phyloP scores from a whole-genome alignment of 495 filamentous ascomycete genomes.

The Copromyces sp. region DNA sequence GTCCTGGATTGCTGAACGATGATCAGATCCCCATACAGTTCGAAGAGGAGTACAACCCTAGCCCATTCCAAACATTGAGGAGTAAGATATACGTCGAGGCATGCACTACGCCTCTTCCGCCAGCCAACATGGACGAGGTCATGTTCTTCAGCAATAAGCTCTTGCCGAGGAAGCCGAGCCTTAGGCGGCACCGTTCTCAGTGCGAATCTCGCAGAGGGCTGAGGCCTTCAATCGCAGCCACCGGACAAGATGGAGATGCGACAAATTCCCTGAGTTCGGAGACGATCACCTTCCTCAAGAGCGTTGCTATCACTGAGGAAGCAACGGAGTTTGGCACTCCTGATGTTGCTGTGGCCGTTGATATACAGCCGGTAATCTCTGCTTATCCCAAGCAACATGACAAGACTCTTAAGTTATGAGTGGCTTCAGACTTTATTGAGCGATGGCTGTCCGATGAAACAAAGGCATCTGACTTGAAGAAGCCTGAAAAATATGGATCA shows the following conservation, averaged over 20 bases:
- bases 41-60: slow-evolving; percentile 8
- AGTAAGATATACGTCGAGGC: slow-evolving; percentile 4
- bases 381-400: not conserved
- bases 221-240: slow-evolving; percentile 4
- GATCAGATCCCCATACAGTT: not conserved
- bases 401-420: not conserved
- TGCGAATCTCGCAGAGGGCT: not conserved
- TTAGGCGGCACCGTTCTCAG: not conserved
- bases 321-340: slow-evolving; percentile 39
- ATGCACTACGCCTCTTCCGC: slow-evolving; percentile 10
- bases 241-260: not conserved
- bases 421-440: not conserved
- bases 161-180: slow-evolving; percentile 1
- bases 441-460: not conserved
- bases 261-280: slow-evolving; percentile 14
- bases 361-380: not conserved
- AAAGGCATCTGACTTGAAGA: not conserved
- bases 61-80: slow-evolving; percentile 4
- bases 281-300: slow-evolving; percentile 35
- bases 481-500: not conserved
- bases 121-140: slow-evolving; percentile 10
- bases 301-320: slow-evolving; percentile 51
- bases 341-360: slow-evolving; percentile 27
- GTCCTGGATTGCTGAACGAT: not conserved
- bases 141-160: not conserved